Evolutionary conservation across 805 yeast species (phyloP).

Genomic region (Barnettozyma pratensis): DNA sequence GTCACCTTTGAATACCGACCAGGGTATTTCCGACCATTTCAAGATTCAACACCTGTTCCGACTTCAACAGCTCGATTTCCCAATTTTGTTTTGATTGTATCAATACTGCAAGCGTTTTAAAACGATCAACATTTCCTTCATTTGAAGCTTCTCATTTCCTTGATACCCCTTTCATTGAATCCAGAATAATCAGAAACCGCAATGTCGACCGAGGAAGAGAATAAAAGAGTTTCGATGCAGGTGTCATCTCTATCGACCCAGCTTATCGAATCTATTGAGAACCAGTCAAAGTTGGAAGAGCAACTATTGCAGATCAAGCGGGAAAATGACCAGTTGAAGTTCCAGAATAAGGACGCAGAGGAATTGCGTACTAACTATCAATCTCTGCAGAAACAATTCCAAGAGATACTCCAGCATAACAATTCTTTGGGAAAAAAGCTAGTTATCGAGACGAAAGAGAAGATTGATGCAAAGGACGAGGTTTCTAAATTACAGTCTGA

Average conservation of each 20-base stretch:
- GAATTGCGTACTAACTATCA: constrained; percentile 24
- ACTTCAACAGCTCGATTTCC: no score
- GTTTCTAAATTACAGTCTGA: constrained; percentile 60
- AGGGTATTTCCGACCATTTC: no score
- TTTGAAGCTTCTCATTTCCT: no score
- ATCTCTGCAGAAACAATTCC: constrained; percentile 28
- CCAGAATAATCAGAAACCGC: no score
- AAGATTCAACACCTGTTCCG: no score
- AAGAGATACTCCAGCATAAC: constrained; percentile 29
- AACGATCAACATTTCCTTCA: no score
- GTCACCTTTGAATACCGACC: no score
- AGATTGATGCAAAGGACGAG: constrained; percentile 51
- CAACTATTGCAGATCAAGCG: constrained; percentile 34
- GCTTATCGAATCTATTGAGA: constrained; percentile 54
- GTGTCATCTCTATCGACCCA: constrained; percentile 54
- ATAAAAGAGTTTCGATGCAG: constrained; percentile 45
- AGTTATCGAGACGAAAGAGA: constrained; percentile 29
- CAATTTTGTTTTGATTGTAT: no score
- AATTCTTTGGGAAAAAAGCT: constrained; percentile 29
- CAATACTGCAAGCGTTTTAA: no score
- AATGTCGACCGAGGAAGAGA: constrained; percentile 26
- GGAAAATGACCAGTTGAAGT: constrained; percentile 29
- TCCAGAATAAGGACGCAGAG: constrained; percentile 18
- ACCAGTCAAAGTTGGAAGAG: constrained; percentile 51
- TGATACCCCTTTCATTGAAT: no score